phyloP scores from a whole-genome alignment of 2,329 filamentous ascomycete species.

The Incumbomyces lentus region DNA sequence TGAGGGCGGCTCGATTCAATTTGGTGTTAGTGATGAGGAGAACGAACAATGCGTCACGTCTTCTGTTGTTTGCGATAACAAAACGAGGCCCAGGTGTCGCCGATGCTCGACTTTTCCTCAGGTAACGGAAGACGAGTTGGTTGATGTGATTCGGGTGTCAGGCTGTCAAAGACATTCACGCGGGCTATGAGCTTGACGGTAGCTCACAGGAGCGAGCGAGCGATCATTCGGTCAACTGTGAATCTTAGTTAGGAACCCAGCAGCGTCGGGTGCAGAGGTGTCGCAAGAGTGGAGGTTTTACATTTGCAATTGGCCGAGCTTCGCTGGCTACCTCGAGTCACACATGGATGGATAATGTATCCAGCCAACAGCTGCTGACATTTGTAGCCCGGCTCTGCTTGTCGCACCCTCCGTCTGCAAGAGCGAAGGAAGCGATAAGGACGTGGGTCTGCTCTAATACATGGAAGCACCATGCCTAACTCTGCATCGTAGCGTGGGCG shows the following conservation, averaged over 20 bases:
- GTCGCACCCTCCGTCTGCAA: too few species aligned
- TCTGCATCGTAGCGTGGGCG: too few species aligned
- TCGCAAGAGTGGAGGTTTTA: slow-evolving; percentile 4
- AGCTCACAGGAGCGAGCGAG: slow-evolving; percentile 1
- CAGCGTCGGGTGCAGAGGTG: neutral
- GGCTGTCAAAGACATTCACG: neutral
- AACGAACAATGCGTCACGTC: too few species aligned
- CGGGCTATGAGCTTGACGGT: neutral
- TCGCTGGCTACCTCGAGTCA: neutral
- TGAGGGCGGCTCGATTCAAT: too few species aligned
- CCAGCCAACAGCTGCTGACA: too few species aligned
- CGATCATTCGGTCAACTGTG: neutral
- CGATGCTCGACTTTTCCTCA: neutral
- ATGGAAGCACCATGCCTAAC: too few species aligned
- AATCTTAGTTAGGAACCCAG: too few species aligned
- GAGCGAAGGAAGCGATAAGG: too few species aligned
- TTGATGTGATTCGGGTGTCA: neutral
- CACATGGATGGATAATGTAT: neutral
- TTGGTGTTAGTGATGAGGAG: too few species aligned
- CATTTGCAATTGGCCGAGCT: slow-evolving; percentile 8
- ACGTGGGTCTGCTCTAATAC: too few species aligned
- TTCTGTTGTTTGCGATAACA: neutral
- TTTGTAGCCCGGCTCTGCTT: too few species aligned
- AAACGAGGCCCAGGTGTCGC: neutral
- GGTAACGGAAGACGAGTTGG: neutral